Percentiles rank a stretch among this genome's conserved stretches.
Conservation (phyloP, 2,329 filamentous ascomycete genomes). For the Metarhizium rileyi region DNA sequence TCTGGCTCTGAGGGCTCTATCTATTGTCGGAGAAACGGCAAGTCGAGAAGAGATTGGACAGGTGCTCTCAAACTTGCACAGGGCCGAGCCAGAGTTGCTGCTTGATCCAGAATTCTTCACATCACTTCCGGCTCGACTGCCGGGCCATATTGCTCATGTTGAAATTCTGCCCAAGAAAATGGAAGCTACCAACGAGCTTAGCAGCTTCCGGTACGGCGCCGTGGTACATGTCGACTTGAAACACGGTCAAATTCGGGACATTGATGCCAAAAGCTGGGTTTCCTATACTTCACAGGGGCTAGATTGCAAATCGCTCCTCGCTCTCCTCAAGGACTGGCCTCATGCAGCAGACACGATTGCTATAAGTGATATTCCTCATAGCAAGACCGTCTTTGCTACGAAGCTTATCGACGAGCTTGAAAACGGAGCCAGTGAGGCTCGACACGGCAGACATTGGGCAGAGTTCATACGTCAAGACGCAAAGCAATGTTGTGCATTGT, state of each 20-base stretch:
- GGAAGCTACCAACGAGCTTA: constrained; percentile 17
- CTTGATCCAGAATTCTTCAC: constrained; percentile 19
- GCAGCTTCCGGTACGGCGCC: constrained; percentile 16
- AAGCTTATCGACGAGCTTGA: constrained; percentile 5
- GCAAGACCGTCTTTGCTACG: constrained; percentile 18
- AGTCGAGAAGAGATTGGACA: constrained; percentile 3
- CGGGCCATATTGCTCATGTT: constrained; percentile 13
- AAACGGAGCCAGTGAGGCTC: not conserved
- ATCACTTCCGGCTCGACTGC: constrained; percentile 2
- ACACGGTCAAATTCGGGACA: not conserved
- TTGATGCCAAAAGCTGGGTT: not conserved
- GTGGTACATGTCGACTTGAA: constrained; percentile 11
- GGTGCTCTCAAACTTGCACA: constrained; percentile 8
- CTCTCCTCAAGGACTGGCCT: not conserved
- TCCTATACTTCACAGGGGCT: constrained; percentile 2
- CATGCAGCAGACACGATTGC: not conserved
- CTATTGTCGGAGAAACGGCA: not conserved
- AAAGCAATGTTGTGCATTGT: not conserved
- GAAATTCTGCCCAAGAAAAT: constrained; percentile 18
- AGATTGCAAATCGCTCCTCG: not conserved
- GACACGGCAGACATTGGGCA: too few relatives aligned
- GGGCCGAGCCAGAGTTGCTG: constrained; percentile 13
- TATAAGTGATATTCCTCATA: constrained; percentile 11
- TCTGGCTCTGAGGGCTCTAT: constrained; percentile 5
- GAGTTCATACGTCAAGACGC: not conserved